These are phyloP conservation scores for Babesia bovis DNA, from an alignment of 169 alveolate species.

Conservation along the genomic window DNA sequence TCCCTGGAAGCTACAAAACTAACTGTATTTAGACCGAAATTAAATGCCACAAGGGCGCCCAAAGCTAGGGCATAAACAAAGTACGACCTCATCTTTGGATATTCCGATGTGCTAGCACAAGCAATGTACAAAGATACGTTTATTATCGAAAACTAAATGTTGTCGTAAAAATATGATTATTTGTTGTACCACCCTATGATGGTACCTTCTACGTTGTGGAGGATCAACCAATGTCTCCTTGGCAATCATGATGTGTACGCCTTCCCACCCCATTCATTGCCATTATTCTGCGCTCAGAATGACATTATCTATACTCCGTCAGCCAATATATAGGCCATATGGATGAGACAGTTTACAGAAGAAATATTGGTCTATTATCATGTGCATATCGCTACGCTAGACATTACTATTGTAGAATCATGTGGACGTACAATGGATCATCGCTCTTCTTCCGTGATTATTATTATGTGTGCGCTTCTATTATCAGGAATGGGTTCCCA, in stretches of 20 bases:
- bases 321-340: no score
- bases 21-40: slow-evolving; percentile 71
- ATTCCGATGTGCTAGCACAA: neutral
- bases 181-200: neutral
- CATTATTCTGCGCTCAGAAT: no score
- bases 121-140: neutral
- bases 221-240: neutral
- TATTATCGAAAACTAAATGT: neutral
- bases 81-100: slow-evolving; percentile 23
- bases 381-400: no score
- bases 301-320: no score
- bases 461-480: no score
- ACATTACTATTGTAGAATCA: no score
- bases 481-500: no score
- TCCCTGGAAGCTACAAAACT: slow-evolving; percentile 69
- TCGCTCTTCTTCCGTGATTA: no score
- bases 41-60: slow-evolving; percentile 70
- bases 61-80: slow-evolving; percentile 35
- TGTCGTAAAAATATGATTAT: neutral
- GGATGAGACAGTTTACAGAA: no score
- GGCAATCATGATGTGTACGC: slow-evolving; percentile 1
- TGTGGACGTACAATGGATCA: no score
- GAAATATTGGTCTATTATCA: no score
- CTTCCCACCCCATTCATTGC: no score
- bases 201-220: neutral